Percentiles rank a stretch among this genome's conserved stretches.
These are phyloP conservation scores for Hanseniaspora nectarophila DNA, from an alignment of 805 yeast species.

Conservation along the genomic window DNA sequence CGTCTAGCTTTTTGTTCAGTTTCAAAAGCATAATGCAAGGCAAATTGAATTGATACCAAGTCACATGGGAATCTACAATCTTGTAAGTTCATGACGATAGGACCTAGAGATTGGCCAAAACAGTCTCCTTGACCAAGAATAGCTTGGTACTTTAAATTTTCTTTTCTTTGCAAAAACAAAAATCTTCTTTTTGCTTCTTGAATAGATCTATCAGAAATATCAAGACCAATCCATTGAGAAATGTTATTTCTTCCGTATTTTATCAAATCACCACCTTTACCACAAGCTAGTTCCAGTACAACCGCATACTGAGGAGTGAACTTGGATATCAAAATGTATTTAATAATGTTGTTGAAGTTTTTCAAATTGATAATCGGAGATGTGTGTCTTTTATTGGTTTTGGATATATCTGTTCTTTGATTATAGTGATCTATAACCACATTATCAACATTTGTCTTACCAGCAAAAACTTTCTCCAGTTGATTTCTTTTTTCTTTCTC, in stretches of 20 bases:
- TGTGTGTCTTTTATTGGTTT: slow-evolving; percentile 46
- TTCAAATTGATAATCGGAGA: slow-evolving; percentile 81
- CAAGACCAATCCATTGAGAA: slow-evolving; percentile 76
- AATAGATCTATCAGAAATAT: slow-evolving; percentile 79
- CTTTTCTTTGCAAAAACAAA: slow-evolving; percentile 34
- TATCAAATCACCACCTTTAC: slow-evolving; percentile 93
- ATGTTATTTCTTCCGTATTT: slow-evolving; percentile 72
- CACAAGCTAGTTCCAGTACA: slow-evolving; percentile 85
- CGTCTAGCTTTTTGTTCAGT: slow-evolving; percentile 66
- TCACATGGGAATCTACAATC: slow-evolving; percentile 70
- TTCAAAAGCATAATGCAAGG: slow-evolving; percentile 90
- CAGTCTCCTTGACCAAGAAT: slow-evolving; percentile 90
- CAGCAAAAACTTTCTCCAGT: slow-evolving; percentile 29
- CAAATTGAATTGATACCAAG: slow-evolving; percentile 79
- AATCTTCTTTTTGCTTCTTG: slow-evolving; percentile 74
- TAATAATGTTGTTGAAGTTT: slow-evolving; percentile 83
- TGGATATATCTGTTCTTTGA: slow-evolving; percentile 61
- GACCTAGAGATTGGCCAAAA: slow-evolving; percentile 58
- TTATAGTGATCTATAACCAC: slow-evolving; percentile 78
- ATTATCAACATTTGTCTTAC: slow-evolving; percentile 40
- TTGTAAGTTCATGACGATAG: slow-evolving; percentile 55
- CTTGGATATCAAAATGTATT: slow-evolving; percentile 69
- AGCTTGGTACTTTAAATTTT: slow-evolving; percentile 52
- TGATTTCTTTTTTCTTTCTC: slow-evolving; percentile 29
- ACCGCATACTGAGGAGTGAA: slow-evolving; percentile 43